Percentiles rank a stretch among this genome's conserved stretches.
These are phyloP conservation scores for Yarrowia galli DNA, from an alignment of 1,139 yeast genomes.

Conservation along the genomic window DNA sequence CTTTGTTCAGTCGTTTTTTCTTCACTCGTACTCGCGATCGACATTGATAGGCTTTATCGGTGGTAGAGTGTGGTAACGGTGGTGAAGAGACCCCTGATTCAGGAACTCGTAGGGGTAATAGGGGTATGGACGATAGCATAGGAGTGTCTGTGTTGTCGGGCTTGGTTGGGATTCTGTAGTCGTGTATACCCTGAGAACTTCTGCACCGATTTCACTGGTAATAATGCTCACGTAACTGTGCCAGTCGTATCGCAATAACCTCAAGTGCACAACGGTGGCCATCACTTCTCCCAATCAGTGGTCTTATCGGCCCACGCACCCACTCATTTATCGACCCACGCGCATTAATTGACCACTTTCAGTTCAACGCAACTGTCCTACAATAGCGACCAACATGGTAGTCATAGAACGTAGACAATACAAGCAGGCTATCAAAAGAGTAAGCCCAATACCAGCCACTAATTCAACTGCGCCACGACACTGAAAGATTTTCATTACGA, in stretches of 20 bases:
- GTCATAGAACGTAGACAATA: neutral
- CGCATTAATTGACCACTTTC: too few species aligned
- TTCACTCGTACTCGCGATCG: constrained; percentile 1
- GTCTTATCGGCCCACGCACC: constrained; percentile 22
- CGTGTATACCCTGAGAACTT: too few species aligned
- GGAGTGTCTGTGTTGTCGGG: too few species aligned
- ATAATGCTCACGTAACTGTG: too few species aligned
- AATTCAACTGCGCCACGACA: too few species aligned
- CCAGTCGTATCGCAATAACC: too few species aligned
- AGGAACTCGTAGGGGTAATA: neutral
- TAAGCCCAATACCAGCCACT: neutral
- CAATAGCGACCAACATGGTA: neutral
- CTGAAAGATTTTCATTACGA: neutral
- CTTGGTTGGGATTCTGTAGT: too few species aligned
- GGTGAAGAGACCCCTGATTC: constrained; percentile 19
- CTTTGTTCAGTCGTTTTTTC: constrained; percentile 9
- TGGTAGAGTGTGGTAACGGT: neutral
- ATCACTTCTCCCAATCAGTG: constrained; percentile 15
- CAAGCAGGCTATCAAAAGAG: too few species aligned
- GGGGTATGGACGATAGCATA: neutral
- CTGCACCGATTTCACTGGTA: too few species aligned
- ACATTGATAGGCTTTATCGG: constrained; percentile 6
- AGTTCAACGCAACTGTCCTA: neutral
- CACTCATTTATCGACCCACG: too few species aligned
- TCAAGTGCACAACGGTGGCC: neutral